Percentiles rank a stretch among this genome's conserved stretches.
Evolutionary conservation across 2,329 filamentous ascomycete genomes (phyloP).

Genomic region (Pseudogymnoascus sp.): DNA sequence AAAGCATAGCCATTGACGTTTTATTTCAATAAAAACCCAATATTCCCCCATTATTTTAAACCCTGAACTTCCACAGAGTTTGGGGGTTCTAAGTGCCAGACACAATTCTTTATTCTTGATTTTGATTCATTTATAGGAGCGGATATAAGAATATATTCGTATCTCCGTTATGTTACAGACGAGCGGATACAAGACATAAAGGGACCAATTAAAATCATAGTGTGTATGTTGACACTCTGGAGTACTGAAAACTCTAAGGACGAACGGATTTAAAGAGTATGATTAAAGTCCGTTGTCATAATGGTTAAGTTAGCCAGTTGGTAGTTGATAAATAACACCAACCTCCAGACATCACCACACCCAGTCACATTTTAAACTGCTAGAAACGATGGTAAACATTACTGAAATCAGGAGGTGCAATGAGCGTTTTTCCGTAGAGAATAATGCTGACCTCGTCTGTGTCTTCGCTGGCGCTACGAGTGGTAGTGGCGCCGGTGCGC

Average conservation of each 20-base stretch:
- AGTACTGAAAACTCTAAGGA: neutral
- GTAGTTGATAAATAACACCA: neutral
- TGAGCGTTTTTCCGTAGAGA: conserved; percentile 8
- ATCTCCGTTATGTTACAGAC: neutral
- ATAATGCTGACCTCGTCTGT: conserved; percentile 33
- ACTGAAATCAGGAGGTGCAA: conserved; percentile 7
- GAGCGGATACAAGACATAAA: neutral
- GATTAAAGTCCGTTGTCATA: neutral
- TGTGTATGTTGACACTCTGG: neutral
- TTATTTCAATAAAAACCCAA: neutral
- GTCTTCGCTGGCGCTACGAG: conserved; percentile 45
- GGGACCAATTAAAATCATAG: neutral
- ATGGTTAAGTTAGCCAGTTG: neutral
- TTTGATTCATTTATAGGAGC: neutral
- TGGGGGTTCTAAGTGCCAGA: neutral
- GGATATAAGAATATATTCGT: neutral
- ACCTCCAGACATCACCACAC: neutral
- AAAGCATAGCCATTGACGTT: neutral
- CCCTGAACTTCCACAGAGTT: neutral
- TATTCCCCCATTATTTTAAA: too few relatives aligned
- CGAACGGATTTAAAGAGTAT: neutral
- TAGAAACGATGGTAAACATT: conserved; percentile 17
- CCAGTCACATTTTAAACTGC: neutral
- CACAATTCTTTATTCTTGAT: neutral
- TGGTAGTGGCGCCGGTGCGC: conserved; percentile 35